These are phyloP conservation scores for Stachybotrys chlorohalonatus DNA, from an alignment of 2,329 filamentous ascomycete genomes.

Conservation along the genomic window DNA sequence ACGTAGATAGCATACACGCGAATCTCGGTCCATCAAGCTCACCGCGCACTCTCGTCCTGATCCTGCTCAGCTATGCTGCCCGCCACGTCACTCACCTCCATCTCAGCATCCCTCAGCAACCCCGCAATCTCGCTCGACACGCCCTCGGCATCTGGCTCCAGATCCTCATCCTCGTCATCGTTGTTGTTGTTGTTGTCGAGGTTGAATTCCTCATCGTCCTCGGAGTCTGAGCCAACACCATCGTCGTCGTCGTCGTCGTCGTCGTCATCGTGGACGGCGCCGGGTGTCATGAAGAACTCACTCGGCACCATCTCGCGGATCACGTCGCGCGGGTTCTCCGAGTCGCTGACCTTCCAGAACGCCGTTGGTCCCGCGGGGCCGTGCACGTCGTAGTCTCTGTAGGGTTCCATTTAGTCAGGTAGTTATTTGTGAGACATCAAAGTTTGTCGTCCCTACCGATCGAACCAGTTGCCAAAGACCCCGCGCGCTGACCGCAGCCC, in stretches of 20 bases:
- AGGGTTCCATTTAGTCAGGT: not conserved
- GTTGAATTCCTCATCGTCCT: conserved; percentile 7
- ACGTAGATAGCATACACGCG: not conserved
- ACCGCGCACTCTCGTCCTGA: not conserved
- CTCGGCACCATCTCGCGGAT: conserved; percentile 21
- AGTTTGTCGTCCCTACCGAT: conserved; percentile 42
- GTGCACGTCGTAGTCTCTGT: conserved; percentile 53
- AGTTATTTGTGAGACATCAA: no score
- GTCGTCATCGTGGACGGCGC: conserved; percentile 10
- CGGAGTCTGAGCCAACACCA: not conserved
- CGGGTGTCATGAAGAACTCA: conserved; percentile 20
- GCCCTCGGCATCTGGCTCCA: conserved; percentile 7
- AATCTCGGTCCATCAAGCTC: no score
- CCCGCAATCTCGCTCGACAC: conserved; percentile 8
- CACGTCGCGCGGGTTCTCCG: conserved; percentile 13
- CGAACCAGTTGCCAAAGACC: conserved; percentile 70
- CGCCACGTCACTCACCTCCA: conserved; percentile 8
- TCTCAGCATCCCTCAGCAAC: conserved; percentile 9
- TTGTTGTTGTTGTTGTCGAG: conserved; percentile 9
- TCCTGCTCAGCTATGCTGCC: not conserved
- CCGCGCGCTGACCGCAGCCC: conserved; percentile 56
- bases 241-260: conserved; percentile 6
- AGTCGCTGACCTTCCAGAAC: conserved; percentile 66
- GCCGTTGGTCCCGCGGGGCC: conserved; percentile 67
- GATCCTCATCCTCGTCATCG: conserved; percentile 5